These are phyloP conservation scores for Candida andamanensis DNA, from an alignment of 805 yeast genomes.

Conservation along the genomic window DNA sequence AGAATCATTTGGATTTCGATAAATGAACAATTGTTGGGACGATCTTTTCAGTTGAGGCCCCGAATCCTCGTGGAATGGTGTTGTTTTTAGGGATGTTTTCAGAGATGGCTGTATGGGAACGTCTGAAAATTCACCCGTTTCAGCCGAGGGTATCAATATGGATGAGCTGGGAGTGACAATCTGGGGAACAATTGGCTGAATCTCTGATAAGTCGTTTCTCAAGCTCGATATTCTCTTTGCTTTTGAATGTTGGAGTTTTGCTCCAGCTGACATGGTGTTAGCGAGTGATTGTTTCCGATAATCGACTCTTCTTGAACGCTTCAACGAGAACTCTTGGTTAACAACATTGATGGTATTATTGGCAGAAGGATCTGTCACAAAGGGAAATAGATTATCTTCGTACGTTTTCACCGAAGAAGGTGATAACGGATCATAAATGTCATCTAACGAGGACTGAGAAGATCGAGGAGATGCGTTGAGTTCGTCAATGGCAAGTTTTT, in stretches of 20 bases:
- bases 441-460: slow-evolving; percentile 11
- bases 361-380: slow-evolving; percentile 8
- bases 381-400: slow-evolving; percentile 10
- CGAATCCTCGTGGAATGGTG: not conserved
- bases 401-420: slow-evolving; percentile 11
- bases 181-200: not conserved
- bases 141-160: too few species aligned
- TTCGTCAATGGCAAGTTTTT: slow-evolving; percentile 38
- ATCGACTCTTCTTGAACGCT: slow-evolving; percentile 36
- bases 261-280: slow-evolving; percentile 15
- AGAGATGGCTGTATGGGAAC: slow-evolving; percentile 1
- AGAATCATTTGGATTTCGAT: slow-evolving; percentile 17
- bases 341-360: slow-evolving; percentile 6
- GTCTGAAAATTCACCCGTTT: too few species aligned
- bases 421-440: slow-evolving; percentile 18
- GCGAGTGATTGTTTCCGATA: slow-evolving; percentile 26
- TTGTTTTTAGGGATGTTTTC: too few species aligned
- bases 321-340: slow-evolving; percentile 23
- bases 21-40: slow-evolving; percentile 33
- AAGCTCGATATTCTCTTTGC: slow-evolving; percentile 19
- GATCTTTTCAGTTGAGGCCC: slow-evolving; percentile 7
- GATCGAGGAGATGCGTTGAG: slow-evolving; percentile 19
- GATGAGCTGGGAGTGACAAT: not conserved
- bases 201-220: slow-evolving; percentile 13
- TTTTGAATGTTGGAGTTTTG: slow-evolving; percentile 19